Conservation (phyloP, 1,139 yeast species). For the Torulaspora globosa region DNA sequence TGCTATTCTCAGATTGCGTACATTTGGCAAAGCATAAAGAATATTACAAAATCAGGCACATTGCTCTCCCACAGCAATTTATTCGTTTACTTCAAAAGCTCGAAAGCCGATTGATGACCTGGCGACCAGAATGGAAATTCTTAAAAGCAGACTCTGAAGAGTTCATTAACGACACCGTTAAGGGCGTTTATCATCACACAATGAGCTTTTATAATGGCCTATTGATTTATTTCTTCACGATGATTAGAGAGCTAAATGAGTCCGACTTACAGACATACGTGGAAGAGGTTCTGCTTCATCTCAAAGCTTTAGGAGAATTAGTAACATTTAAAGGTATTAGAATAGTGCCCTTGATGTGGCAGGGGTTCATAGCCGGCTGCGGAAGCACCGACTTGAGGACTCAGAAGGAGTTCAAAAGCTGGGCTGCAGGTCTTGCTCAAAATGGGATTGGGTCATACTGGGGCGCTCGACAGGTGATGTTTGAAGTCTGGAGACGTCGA, state of each 20-base stretch:
- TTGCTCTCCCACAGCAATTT: slow-evolving; percentile 38
- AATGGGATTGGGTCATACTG: slow-evolving; percentile 79
- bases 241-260: slow-evolving; percentile 54
- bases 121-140: slow-evolving; percentile 58
- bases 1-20: slow-evolving; percentile 67
- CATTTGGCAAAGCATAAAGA: slow-evolving; percentile 59
- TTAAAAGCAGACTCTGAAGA: slow-evolving; percentile 25
- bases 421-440: slow-evolving; percentile 78
- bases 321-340: slow-evolving; percentile 52
- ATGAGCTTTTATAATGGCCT: slow-evolving; percentile 75
- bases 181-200: slow-evolving; percentile 78
- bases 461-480: slow-evolving; percentile 80
- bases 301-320: slow-evolving; percentile 58
- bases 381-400: slow-evolving; percentile 59
- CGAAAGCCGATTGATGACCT: slow-evolving; percentile 50
- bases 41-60: slow-evolving; percentile 41
- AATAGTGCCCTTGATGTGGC: slow-evolving; percentile 81
- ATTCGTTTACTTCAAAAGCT: slow-evolving; percentile 46
- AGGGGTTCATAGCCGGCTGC: slow-evolving; percentile 85
- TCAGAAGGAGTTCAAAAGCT: slow-evolving; percentile 64
- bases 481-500: slow-evolving; percentile 82
- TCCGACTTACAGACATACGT: slow-evolving; percentile 50
- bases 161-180: slow-evolving; percentile 52
- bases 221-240: slow-evolving; percentile 67
- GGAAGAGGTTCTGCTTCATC: slow-evolving; percentile 55